These are phyloP conservation scores for Serendipita sp. DNA, from an alignment of 1,284 basidiomycete species.

Conservation along the genomic window DNA sequence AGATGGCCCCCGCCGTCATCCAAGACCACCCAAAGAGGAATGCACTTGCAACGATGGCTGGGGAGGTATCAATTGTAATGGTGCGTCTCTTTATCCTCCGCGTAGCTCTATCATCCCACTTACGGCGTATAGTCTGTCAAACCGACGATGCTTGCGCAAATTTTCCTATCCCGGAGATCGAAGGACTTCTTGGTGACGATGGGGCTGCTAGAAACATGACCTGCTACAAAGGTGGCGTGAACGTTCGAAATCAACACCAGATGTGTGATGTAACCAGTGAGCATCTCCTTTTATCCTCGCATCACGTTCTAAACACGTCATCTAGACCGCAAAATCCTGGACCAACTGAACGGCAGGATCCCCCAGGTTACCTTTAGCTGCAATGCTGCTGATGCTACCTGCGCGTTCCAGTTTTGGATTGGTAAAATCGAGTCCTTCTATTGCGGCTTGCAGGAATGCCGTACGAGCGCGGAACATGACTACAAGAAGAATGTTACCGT, in stretches of 20 bases:
- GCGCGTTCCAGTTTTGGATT: conserved; percentile 96
- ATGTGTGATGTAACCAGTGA: conserved; percentile 95
- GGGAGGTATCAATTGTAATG: conserved; percentile 53
- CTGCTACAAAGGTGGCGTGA: conserved; percentile 85
- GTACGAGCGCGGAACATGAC: conserved; percentile 29
- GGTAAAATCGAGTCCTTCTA: conserved; percentile 90
- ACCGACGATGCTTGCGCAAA: conserved; percentile 62
- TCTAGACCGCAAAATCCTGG: conserved; percentile 74
- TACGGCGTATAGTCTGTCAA: conserved; percentile 54
- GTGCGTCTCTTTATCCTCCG: neutral
- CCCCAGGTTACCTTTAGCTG: conserved; percentile 95
- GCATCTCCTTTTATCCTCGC: conserved; percentile 20
- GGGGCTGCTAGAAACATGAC: conserved; percentile 57
- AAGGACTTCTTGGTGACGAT: conserved; percentile 19
- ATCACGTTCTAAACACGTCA: neutral
- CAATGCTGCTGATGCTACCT: conserved; percentile 42
- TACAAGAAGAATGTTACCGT: conserved; percentile 60
- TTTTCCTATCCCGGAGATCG: conserved; percentile 43
- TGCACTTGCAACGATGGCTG: conserved; percentile 91
- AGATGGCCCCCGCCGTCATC: conserved; percentile 72
- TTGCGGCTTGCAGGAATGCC: conserved; percentile 66
- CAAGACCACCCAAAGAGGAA: conserved; percentile 57
- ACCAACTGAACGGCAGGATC: conserved; percentile 73
- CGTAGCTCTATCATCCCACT: neutral
- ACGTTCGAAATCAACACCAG: conserved; percentile 86